Evolutionary conservation across 2,329 filamentous ascomycete genomes (phyloP).

Genomic region (Botrytis fragariae): DNA sequence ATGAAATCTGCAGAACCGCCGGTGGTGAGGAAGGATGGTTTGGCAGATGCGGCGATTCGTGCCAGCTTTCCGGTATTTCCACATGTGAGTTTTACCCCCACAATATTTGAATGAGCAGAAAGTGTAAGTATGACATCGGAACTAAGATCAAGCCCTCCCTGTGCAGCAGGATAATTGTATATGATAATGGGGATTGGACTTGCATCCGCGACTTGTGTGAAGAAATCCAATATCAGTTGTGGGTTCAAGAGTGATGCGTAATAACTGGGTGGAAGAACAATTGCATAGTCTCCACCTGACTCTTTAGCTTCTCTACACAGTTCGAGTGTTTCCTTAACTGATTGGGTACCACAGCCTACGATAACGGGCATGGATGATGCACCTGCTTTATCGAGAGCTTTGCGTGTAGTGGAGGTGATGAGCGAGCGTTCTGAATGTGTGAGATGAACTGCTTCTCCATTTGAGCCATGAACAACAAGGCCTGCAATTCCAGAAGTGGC

Average conservation of each 20-base stretch:
- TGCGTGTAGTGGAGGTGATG: slow-evolving; percentile 41
- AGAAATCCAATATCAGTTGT: slow-evolving; percentile 53
- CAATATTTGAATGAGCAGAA: slow-evolving; percentile 40
- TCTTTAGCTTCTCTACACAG: slow-evolving; percentile 41
- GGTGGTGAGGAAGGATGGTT: not conserved
- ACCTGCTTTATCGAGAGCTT: slow-evolving; percentile 37
- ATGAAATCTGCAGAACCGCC: slow-evolving; percentile 17
- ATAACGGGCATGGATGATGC: slow-evolving; percentile 41
- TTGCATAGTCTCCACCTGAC: slow-evolving; percentile 41
- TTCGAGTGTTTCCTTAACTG: slow-evolving; percentile 44
- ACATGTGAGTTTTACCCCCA: slow-evolving; percentile 42
- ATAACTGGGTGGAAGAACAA: slow-evolving; percentile 43
- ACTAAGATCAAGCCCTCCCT: slow-evolving; percentile 45
- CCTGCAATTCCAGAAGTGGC: slow-evolving; percentile 41
- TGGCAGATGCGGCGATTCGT: slow-evolving; percentile 37
- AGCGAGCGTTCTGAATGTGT: slow-evolving; percentile 42
- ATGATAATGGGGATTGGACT: slow-evolving; percentile 45
- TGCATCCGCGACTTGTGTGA: slow-evolving; percentile 44
- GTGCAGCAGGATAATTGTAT: slow-evolving; percentile 48
- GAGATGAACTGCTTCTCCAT: slow-evolving; percentile 46
- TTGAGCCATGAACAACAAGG: slow-evolving; percentile 45
- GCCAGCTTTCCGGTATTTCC: slow-evolving; percentile 46
- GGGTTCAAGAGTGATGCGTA: slow-evolving; percentile 44
- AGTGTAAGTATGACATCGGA: slow-evolving; percentile 40
- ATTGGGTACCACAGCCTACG: slow-evolving; percentile 42